Base-by-base conservation (phyloP, 495 filamentous ascomycete genomes). In the Rostrohypoxylon terebratum region DNA sequence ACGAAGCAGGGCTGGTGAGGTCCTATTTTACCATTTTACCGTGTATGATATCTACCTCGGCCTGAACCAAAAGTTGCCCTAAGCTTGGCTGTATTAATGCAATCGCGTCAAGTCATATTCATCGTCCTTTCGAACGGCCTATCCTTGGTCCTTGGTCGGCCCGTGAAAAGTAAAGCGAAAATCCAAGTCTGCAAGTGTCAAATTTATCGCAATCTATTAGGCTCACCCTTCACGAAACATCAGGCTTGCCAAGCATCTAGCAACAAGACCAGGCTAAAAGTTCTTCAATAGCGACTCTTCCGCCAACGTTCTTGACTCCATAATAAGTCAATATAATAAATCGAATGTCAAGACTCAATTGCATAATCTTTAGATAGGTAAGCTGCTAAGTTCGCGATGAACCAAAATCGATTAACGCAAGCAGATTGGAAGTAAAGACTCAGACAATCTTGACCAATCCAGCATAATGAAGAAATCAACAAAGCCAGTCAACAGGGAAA, bases 1-100 rank as follows among this genome's bases (percentile, higher is more conserved):
- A 90, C 84, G 75, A 83, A 79, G 70, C 89, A 93, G 79, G 93
- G 92, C 11, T 92, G 93, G 92, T 95, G 45, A 63, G 18, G 55
- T 54, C 21, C 21, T 3, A 16, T 40, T 58, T 47, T 57, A 23
- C 20, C 53, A 16, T 40, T 58, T 47, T 57, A 23, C 20, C 53
- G 40, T 73, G 63, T 75, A 72, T 57, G 53, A 36, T 71, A 66
- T 40, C 40, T 33, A 38, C 44, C 47, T 59, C 51, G 47, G 45
- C 31, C 47, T 48, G n/a, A 60, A 48, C 57, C 16, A 33, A 38
- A 38, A 44, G 18, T 3, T 61, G 13, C 38, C 33, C 50, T 18
- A 31, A 33, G 33, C 50, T 40, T 14, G 40, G 50, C 23, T 73
- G 53, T 69, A 64, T 62, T 66, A 45, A 73, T 59, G 28, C 40